Evolutionary conservation across 1,284 basidiomycete genomes (phyloP), one percentile per base, ranked within the genome.

Genomic region (Ganoderma lucidum): DNA sequence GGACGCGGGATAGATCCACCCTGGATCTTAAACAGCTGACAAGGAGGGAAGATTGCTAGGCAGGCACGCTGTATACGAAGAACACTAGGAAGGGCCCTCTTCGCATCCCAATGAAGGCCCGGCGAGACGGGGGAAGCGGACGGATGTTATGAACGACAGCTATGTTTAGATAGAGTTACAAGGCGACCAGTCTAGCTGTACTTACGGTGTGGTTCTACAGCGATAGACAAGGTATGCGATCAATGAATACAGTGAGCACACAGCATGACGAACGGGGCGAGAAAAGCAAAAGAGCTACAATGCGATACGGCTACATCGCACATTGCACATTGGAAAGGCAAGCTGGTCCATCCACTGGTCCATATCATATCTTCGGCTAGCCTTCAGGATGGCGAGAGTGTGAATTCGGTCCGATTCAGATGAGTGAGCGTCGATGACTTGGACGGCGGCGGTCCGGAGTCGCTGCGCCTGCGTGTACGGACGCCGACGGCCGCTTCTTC

Each of bases 401-500:
- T 64, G 59, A 68, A 68, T 23, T 41, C 59, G 12, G 63, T 62
- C 35, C 67, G 63, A 39, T 59, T 9, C 4, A 30, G 12, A 60
- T 61, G 61, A 28, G 60, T 64, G 14, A 63, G 45, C n/a, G 67
- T 45, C 60, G 58, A 51, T 28, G 48, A 64, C 67, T 65, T 64
- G 15, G 63, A n/a, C 14, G 63, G 63, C 4, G 51, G 63, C 39
- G 67, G 67, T 3, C 56, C 56, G 56, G 56, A 39, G 6, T 59
- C 35, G 56, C 32, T 23, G n/a, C 56, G 35, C 30, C 19, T 35
- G 6, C 56, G 56, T 1, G 5, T 15, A 19, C 35, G 30, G 56
- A 39, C 56, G 35, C 56, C 56, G 14, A 59, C 35, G 3, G 19
- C 17, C 32, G 73, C 63, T 56, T 79, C 78, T 35, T 78, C 77